Evolutionary conservation across 805 yeast species (phyloP), one percentile per base, ranked within the genome.

Genomic region (Yarrowia sp.): DNA sequence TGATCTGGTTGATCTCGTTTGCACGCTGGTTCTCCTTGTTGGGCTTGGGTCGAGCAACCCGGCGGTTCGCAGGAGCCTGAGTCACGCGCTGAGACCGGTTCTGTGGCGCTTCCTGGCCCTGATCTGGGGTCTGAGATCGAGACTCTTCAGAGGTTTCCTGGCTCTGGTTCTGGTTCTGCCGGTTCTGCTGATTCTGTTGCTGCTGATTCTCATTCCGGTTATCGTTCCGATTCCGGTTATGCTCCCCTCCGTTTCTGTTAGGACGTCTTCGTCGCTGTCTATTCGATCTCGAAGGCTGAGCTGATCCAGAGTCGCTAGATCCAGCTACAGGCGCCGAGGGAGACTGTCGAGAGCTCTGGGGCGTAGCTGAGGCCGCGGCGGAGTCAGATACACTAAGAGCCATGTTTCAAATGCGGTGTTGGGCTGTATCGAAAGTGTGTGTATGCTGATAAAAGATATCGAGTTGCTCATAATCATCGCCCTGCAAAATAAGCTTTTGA

Each of bases 1-100:
- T 63, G 24, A 64, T n/a, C 49, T 63, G 65, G 44, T 63, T 47
- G 51, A 63, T 60, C 27, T 64, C 66, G 27, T 35, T 55, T 22
- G 21, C 7, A 3, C 66, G 62, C 35, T 33, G 61, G 61, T 60
- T 55, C 19, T 47, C 27, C 10, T 14, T 16, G 19, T 25, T 33
- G n/a, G 60, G 62, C 10, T 51, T 51, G 12, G 58, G 58, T 12
- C 42, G 41, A 2, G 32, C 42, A 4, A 51, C 58, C 4, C 58
- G 41, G 8, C 58, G 41, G 10, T 6, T 51, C 2, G 58, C 42
- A 6, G 33, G 42, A 1, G 58, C 58, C 42, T 51, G 58, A 16
- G 42, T 35, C 16, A 35, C 42, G 3, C 58, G 14, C 32, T 51
- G 58, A 3, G 58, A n/a, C 4, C 58, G 53, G 31, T 9, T 22